These are phyloP conservation scores for Plasmodium chabaudi DNA, from an alignment of 169 alveolate species.

Conservation along the genomic window DNA sequence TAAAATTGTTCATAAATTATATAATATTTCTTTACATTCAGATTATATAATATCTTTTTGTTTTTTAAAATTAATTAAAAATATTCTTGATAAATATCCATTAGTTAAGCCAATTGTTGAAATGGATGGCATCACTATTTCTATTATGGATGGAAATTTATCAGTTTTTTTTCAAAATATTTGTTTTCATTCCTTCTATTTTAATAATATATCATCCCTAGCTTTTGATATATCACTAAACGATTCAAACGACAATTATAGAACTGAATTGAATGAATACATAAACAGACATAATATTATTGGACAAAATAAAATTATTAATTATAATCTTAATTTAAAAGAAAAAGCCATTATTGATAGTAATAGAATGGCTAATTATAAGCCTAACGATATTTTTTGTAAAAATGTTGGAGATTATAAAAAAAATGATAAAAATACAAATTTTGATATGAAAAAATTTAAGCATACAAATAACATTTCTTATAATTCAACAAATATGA, in stretches of 20 bases:
- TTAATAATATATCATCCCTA: slow-evolving; percentile 29
- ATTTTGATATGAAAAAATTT: not conserved
- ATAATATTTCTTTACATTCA: slow-evolving; percentile 39
- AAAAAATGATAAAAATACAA: not conserved
- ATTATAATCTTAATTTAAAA: slow-evolving; percentile 7
- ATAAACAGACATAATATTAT: not conserved
- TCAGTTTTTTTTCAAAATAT: slow-evolving; percentile 45
- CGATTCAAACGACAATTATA: slow-evolving; percentile 38
- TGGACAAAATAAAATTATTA: slow-evolving; percentile 23
- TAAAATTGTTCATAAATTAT: slow-evolving; percentile 18
- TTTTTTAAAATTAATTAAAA: slow-evolving; percentile 13
- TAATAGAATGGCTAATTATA: slow-evolving; percentile 12
- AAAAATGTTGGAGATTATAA: not conserved
- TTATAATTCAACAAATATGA: not conserved
- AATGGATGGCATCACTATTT: slow-evolving; percentile 36
- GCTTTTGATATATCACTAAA: slow-evolving; percentile 44
- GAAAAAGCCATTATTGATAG: slow-evolving; percentile 23
- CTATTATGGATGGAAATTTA: slow-evolving; percentile 25
- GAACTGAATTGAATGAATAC: not conserved
- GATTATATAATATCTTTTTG: slow-evolving; percentile 37
- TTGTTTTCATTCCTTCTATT: slow-evolving; percentile 22
- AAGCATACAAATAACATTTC: not conserved
- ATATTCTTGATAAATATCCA: slow-evolving; percentile 23
- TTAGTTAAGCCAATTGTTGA: slow-evolving; percentile 38
- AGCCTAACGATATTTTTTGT: not conserved